Evolutionary conservation across 192 early-diverging fungal genomes (phyloP).

Genomic region (Coemansia sp.): DNA sequence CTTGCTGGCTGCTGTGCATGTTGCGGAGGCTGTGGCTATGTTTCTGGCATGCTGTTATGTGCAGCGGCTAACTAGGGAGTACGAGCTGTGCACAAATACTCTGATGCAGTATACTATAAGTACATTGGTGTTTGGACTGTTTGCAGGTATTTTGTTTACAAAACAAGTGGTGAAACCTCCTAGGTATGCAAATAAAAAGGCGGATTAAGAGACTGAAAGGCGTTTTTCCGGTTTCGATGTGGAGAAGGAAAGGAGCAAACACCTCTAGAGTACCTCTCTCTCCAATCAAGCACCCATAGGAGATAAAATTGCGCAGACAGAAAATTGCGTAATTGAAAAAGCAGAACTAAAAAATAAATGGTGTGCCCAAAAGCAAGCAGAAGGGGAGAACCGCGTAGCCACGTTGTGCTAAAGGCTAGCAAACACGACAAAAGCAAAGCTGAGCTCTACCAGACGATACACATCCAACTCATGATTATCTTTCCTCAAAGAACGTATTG

Average conservation of each 20-base stretch:
- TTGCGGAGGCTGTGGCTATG: neutral
- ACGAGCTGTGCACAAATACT: neutral
- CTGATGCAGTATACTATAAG: neutral
- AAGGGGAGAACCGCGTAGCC: no score
- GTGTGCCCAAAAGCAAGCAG: no score
- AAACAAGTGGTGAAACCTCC: neutral
- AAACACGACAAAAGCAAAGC: no score
- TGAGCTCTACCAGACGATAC: neutral
- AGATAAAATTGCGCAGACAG: neutral
- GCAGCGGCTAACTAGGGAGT: neutral
- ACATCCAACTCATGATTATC: neutral
- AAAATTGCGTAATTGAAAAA: neutral
- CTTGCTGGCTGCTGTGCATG: neutral
- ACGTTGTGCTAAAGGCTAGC: no score
- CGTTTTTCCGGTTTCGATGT: neutral
- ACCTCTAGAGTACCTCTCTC: slow-evolving; percentile 7
- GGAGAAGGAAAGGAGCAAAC: neutral
- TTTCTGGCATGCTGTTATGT: neutral
- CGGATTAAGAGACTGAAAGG: neutral
- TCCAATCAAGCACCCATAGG: neutral
- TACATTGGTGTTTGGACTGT: slow-evolving; percentile 12
- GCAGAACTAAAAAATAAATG: no score
- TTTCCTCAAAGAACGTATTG: neutral
- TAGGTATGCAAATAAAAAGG: neutral
- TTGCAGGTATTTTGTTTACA: neutral